phyloP scores from a whole-genome alignment of 176 grass and related monocot species.

The Zoysia pacifica region DNA sequence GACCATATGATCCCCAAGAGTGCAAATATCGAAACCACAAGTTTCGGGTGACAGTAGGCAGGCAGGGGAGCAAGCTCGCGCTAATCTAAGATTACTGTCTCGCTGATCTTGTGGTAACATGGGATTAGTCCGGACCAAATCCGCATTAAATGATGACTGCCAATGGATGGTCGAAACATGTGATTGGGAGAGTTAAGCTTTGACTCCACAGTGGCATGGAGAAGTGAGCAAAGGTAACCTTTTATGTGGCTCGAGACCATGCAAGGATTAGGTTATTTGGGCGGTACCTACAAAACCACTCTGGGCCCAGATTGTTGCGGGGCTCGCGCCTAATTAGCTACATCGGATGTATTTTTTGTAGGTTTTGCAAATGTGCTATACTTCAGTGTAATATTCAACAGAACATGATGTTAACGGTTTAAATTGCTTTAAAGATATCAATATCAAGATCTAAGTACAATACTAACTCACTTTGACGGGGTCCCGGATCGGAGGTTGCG shows the following conservation, averaged over 20 bases:
- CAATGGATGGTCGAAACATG: conserved; percentile 29
- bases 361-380: too few species aligned
- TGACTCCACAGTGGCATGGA: conserved; percentile 59
- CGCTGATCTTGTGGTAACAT: conserved; percentile 16
- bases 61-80: conserved; percentile 48
- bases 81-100: conserved; percentile 67
- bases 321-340: too few species aligned
- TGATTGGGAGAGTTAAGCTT: conserved; percentile 25
- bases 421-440: too few species aligned
- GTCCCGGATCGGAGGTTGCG: neutral
- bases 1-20: conserved; percentile 35
- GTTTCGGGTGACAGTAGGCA: conserved; percentile 21
- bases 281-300: neutral
- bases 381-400: too few species aligned
- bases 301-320: too few species aligned
- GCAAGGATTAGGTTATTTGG: conserved; percentile 38
- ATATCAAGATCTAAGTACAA: neutral
- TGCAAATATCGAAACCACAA: conserved; percentile 11
- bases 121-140: conserved; percentile 41
- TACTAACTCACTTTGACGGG: neutral
- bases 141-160: conserved; percentile 30
- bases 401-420: too few species aligned
- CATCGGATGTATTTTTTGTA: too few species aligned
- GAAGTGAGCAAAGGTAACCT: conserved; percentile 24
- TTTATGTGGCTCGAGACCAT: conserved; percentile 67